These are phyloP conservation scores for Cunninghamia lanceolata DNA, from an alignment of 75 land plant genomes.

Conservation along the genomic window DNA sequence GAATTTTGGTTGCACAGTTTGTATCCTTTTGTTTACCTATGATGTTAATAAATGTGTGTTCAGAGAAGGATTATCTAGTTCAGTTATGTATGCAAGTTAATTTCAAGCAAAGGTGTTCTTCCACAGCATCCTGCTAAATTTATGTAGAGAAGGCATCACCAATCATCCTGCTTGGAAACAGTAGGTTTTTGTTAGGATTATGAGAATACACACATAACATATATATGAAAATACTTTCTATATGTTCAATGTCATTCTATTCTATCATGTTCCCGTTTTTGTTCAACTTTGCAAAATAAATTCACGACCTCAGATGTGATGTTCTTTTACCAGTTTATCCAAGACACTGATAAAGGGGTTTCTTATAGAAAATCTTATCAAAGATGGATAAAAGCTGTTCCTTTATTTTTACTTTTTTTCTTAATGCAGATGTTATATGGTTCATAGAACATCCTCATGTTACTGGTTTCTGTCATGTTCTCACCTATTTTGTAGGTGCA, in stretches of 20 bases:
- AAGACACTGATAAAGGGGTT: neutral
- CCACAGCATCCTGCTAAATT: neutral
- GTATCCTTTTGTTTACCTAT: neutral
- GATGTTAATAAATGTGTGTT: neutral
- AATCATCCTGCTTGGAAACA: neutral
- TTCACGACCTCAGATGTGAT: neutral
- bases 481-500: neutral
- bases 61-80: neutral
- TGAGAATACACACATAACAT: neutral
- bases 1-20: constrained; percentile 7
- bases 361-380: neutral
- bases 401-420: neutral
- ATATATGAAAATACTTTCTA: neutral
- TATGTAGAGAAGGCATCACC: neutral
- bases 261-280: neutral
- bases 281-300: neutral
- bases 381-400: neutral
- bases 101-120: neutral
- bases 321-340: neutral
- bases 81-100: neutral
- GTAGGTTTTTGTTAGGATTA: neutral
- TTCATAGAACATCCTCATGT: neutral
- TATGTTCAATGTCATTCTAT: neutral
- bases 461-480: neutral
- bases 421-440: neutral